Base-by-base conservation (phyloP, 228 moss, liverwort and hornwort genomes). In the Sphagnum fallax region DNA sequence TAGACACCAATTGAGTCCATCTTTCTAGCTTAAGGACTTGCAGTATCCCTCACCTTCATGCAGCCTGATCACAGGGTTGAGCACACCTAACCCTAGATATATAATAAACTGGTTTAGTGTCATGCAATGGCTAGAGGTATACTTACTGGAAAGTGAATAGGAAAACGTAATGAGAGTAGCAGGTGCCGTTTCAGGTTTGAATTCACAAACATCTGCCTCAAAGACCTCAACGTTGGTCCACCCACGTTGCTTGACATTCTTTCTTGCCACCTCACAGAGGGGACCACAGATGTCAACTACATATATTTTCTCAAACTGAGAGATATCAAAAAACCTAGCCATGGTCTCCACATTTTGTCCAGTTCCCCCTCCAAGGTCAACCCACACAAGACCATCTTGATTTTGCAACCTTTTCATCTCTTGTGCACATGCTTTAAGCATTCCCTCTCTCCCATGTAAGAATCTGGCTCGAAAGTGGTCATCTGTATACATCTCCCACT, bases 281-380 rank as follows among this genome's bases (percentile, higher is more conserved):
- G 95, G 89, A 7, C 95, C 90, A 58, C 95, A 95, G 50, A 95
- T 89, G 65, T 95, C 92, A 5, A 95, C 92, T 47, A 95, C 80
- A 70, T 90, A 92, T 49, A 95, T 78, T 72, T 86, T 95, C 74
- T 88, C 85, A 68, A 92, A 95, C 71, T 84, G 74, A 18, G 80
- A 78, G 16, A 95, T 73, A 75, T 91, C 84, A 48, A 84, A 82
- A 68, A 90, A 74, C 53, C 50, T 72, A 57, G 84, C 89, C 92
- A 95, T 86, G 68, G 92, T 83, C 75, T 91, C 95, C 49, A 95
- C 89, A 61, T 95, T 95, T 73, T 95, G 92, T 69, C 92, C 92
- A 12, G 95, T 95, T 65, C 95, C 95, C 55, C 95, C 95, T 72
- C 95, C 95, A 61, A 95, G 82, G 75, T 95, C 95, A 70, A 95